Conservation (phyloP, 148 eudicot species). For the Chenopodium quinoa region DNA sequence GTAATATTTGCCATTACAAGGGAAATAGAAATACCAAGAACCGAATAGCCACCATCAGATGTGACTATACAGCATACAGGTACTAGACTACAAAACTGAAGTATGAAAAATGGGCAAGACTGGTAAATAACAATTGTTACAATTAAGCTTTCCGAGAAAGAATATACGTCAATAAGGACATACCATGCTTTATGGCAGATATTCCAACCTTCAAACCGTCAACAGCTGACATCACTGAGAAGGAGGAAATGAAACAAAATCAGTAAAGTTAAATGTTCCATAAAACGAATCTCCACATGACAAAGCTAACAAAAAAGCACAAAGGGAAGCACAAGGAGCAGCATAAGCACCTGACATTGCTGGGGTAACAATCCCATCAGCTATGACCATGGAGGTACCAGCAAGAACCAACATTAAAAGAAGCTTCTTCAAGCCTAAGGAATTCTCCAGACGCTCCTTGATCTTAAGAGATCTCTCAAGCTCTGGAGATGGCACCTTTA, state of each 20-base stretch:
- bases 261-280: too few relatives aligned
- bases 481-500: constrained; percentile 94
- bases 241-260: constrained; percentile 17
- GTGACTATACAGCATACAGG: too few relatives aligned
- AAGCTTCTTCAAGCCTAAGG: constrained; percentile 75
- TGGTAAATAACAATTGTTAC: too few relatives aligned
- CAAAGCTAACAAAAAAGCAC: not conserved
- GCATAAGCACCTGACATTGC: constrained; percentile 83
- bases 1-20: not conserved
- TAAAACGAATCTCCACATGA: not conserved
- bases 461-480: constrained; percentile 95
- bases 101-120: not conserved
- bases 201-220: constrained; percentile 87
- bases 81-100: not conserved
- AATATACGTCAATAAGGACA: too few relatives aligned
- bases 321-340: not conserved
- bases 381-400: constrained; percentile 98
- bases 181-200: constrained; percentile 69
- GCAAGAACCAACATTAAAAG: constrained; percentile 82
- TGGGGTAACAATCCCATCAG: constrained; percentile 94
- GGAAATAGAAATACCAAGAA: not conserved
- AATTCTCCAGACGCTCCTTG: constrained; percentile 82
- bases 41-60: not conserved
- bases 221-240: constrained; percentile 90
- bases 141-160: not conserved